These are phyloP conservation scores for Tarenaya hassleriana DNA, from an alignment of 345 rosid species.

Conservation along the genomic window DNA sequence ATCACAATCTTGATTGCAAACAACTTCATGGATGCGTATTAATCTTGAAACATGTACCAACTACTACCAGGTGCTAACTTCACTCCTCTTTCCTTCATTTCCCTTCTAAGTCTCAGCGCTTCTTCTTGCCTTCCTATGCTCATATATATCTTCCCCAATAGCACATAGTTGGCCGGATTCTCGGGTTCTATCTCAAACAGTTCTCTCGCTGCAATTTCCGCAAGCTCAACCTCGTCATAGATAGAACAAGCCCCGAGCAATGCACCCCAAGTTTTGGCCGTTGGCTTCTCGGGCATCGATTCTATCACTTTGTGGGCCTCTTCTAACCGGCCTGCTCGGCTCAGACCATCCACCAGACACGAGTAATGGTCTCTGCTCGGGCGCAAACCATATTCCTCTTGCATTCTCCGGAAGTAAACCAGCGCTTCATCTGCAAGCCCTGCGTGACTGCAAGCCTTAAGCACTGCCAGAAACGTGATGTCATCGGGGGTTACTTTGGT, in stretches of 20 bases:
- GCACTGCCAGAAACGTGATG: constrained; percentile 47
- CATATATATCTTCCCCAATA: constrained; percentile 45
- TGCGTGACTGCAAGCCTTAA: constrained; percentile 64
- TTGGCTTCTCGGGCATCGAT: constrained; percentile 45
- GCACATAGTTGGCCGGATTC: constrained; percentile 49
- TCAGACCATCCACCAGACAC: constrained; percentile 51
- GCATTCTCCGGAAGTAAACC: constrained; percentile 35
- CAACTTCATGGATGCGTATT: neutral
- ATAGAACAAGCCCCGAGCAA: constrained; percentile 56
- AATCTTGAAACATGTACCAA: constrained; percentile 41
- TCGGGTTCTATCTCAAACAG: constrained; percentile 51
- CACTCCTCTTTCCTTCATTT: constrained; percentile 48
- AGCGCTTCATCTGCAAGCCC: constrained; percentile 59
- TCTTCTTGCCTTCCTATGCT: constrained; percentile 51
- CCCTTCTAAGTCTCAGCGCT: constrained; percentile 46
- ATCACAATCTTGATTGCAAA: neutral
- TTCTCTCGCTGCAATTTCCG: constrained; percentile 50
- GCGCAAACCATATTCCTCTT: constrained; percentile 30
- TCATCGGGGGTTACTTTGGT: constrained; percentile 47
- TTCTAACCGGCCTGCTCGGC: constrained; percentile 50
- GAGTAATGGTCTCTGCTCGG: constrained; percentile 55
- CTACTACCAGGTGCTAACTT: constrained; percentile 50
- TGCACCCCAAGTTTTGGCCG: constrained; percentile 62
- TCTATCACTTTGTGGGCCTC: constrained; percentile 46
- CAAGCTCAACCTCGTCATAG: constrained; percentile 52